Percentiles rank a stretch among this genome's conserved stretches.
phyloP scores from a whole-genome alignment of 1,284 basidiomycete species.

The Boletus austroedulis region DNA sequence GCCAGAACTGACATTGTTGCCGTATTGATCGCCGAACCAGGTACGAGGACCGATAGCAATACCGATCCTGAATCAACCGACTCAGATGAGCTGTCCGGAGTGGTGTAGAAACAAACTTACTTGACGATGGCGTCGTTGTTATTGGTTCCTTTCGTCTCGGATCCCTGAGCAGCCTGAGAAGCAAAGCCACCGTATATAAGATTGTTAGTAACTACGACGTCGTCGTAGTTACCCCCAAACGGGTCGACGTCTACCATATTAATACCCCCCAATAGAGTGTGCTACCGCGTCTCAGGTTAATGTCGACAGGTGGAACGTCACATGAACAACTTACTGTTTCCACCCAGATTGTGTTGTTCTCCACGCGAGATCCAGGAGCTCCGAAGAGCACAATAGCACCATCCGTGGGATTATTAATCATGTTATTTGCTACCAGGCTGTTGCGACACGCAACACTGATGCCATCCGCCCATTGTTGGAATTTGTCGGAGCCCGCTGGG shows the following conservation, averaged over 20 bases:
- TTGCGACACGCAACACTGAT: conserved; percentile 75
- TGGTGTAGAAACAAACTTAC: conserved; percentile 38
- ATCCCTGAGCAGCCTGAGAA: conserved; percentile 41
- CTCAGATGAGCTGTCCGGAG: conserved; percentile 1
- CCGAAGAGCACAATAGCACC: conserved; percentile 84
- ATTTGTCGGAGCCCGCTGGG: conserved; percentile 63
- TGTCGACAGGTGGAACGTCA: neutral
- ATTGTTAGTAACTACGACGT: conserved; percentile 71
- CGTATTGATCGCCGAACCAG: conserved; percentile 70
- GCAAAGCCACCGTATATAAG: conserved; percentile 68
- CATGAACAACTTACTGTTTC: conserved; percentile 46
- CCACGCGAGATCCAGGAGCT: conserved; percentile 71
- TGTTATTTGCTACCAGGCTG: conserved; percentile 67
- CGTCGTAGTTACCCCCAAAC: conserved; percentile 68
- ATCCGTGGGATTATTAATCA: conserved; percentile 73
- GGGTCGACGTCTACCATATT: conserved; percentile 79
- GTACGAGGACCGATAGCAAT: conserved; percentile 75
- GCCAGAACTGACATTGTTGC: conserved; percentile 56
- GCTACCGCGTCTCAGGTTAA: conserved; percentile 37
- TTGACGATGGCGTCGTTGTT: conserved; percentile 64
- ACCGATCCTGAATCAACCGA: conserved; percentile 51
- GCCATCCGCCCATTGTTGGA: conserved; percentile 81
- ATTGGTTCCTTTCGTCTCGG: conserved; percentile 53
- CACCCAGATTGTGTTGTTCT: conserved; percentile 73
- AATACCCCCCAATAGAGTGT: conserved; percentile 75